phyloP scores from a whole-genome alignment of 768 basidiomycete genomes.

The Lactarius hengduanensis region DNA sequence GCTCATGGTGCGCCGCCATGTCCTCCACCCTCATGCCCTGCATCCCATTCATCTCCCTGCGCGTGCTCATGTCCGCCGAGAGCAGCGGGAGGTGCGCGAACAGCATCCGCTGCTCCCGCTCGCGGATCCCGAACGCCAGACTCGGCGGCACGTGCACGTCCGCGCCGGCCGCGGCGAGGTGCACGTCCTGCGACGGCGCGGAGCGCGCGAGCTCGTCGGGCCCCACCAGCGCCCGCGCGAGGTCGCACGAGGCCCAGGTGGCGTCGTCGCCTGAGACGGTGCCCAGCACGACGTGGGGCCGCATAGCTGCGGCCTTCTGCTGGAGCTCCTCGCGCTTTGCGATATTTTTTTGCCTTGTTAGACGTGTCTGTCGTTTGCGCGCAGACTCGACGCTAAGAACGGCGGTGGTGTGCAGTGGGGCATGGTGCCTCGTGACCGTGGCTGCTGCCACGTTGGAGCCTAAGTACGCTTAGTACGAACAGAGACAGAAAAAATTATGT shows the following conservation, averaged over 20 bases:
- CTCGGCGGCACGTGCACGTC: slow-evolving; percentile 49
- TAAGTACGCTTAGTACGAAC: slow-evolving; percentile 18
- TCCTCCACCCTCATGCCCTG: background rate
- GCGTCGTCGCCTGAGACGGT: slow-evolving; percentile 59
- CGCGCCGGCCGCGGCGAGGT: slow-evolving; percentile 35
- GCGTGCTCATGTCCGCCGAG: slow-evolving; percentile 35
- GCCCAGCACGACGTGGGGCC: slow-evolving; percentile 74
- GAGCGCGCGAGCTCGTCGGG: slow-evolving; percentile 24
- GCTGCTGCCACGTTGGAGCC: slow-evolving; percentile 44
- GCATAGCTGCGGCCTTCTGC: slow-evolving; percentile 40
- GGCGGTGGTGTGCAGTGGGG: slow-evolving; percentile 50
- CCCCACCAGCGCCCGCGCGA: slow-evolving; percentile 53
- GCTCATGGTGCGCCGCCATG: slow-evolving; percentile 22
- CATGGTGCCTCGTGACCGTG: slow-evolving; percentile 36
- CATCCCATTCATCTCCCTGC: slow-evolving; percentile 9
- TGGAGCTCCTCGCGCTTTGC: slow-evolving; percentile 46
- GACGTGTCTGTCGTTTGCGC: slow-evolving; percentile 39
- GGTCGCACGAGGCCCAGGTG: slow-evolving; percentile 66
- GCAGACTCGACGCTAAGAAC: slow-evolving; percentile 35
- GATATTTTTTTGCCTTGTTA: slow-evolving; percentile 44
- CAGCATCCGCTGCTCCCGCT: slow-evolving; percentile 55
- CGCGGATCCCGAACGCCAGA: slow-evolving; percentile 65
- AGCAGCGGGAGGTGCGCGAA: slow-evolving; percentile 66
- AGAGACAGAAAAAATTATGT: background rate
- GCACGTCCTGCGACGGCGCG: background rate